Evolutionary conservation across 2,329 filamentous ascomycete species (phyloP), one percentile per base, ranked within the genome.

Genomic region (Zymoseptoria pseudotritici): DNA sequence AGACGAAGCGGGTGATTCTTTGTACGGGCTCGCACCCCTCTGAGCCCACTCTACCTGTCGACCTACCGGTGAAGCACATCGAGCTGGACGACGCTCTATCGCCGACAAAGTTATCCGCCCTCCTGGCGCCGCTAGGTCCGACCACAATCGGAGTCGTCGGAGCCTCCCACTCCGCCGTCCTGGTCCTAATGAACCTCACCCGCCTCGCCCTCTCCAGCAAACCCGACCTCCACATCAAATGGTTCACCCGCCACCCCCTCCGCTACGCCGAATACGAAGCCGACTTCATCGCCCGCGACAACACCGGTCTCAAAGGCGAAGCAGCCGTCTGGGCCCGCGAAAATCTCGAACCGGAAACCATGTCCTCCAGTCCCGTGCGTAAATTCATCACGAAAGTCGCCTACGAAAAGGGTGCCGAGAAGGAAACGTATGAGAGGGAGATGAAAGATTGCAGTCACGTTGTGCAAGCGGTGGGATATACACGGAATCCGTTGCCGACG

Each of bases 261-360:
- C 80, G 82, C 22, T 87, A 87, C 63, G 85, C 85, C 17, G 80
- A 83, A 66, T 82, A 80, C 69, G 82, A 78, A 72, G 83, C 85
- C 62, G 83, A 82, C 59, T 86, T 84, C 83, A 86, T 86, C 61
- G 72, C 85, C 24, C 79, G 82, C 57, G 85, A 87, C 68, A 87
- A 86, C 71, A 87, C 84, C 0, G 85, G 85, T 2, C 76, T 87
- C 26, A 87, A 87, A 70, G 84, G 85, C 20, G 75, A 79, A 46
- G 83, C 83, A 0, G 84, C 84, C 0, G 75, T 78, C 4, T 87
- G 84, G 76, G 85, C 85, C 0, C 78, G 78, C 50, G 73, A 80
- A 22, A 81, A 86, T 59, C 77, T 87, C 0, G 84, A 86, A 64
- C 80, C 80, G 46, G 77, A 77, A 2, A 71, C 69, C 0, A 74